These are phyloP conservation scores for Bimuria novae-zelandiae DNA, from an alignment of 2,329 filamentous ascomycete species.

Conservation along the genomic window DNA sequence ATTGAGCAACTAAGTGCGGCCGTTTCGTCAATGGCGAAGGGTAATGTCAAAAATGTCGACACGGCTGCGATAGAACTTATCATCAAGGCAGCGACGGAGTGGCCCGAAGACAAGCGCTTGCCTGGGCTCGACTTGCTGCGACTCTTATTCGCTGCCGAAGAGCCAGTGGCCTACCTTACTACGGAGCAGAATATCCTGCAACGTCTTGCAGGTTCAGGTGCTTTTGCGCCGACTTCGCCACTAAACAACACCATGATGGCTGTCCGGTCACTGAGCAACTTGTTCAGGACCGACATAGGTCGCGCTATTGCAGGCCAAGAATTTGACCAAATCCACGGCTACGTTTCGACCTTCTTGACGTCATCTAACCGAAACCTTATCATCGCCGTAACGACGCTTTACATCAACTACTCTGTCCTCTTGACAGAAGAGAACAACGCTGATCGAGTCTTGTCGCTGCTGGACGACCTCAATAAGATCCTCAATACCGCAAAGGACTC, in stretches of 20 bases:
- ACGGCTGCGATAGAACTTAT: slow-evolving; percentile 65
- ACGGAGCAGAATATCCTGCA: slow-evolving; percentile 63
- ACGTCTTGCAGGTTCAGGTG: slow-evolving; percentile 61
- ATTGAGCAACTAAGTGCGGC: slow-evolving; percentile 65
- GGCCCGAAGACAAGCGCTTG: slow-evolving; percentile 80
- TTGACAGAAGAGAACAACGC: slow-evolving; percentile 58
- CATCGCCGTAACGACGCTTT: slow-evolving; percentile 79
- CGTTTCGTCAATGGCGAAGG: slow-evolving; percentile 65
- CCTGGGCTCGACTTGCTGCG: slow-evolving; percentile 86
- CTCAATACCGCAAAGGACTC: slow-evolving; percentile 71
- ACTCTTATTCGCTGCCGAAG: slow-evolving; percentile 72
- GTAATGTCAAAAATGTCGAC: slow-evolving; percentile 44
- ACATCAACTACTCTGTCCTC: slow-evolving; percentile 83
- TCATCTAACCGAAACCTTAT: slow-evolving; percentile 74
- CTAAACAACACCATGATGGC: slow-evolving; percentile 89
- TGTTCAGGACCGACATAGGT: slow-evolving; percentile 77
- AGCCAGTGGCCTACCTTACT: slow-evolving; percentile 64
- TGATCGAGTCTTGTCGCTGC: slow-evolving; percentile 57
- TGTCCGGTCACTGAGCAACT: slow-evolving; percentile 77
- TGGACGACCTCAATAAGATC: slow-evolving; percentile 67
- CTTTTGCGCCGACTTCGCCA: slow-evolving; percentile 62
- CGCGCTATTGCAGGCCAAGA: slow-evolving; percentile 60
- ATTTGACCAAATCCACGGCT: slow-evolving; percentile 64
- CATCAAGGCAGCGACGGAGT: slow-evolving; percentile 73
- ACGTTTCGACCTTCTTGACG: slow-evolving; percentile 65